Percentiles rank a stretch among this genome's conserved stretches.
Conservation (phyloP, 2,329 filamentous ascomycete species). For the Beauveria australis region DNA sequence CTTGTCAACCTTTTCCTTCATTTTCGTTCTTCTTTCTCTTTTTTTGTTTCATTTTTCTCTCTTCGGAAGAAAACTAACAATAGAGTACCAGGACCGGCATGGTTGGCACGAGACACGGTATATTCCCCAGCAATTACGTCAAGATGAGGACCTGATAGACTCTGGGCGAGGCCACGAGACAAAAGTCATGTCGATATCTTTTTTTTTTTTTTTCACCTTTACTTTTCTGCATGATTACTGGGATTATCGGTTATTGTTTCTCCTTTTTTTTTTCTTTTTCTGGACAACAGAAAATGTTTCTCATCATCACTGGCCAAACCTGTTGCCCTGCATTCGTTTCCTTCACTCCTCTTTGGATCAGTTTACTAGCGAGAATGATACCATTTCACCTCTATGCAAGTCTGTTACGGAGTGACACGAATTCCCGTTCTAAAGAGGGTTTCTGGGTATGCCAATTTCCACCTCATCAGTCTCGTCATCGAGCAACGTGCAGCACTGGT, state of each 20-base stretch:
- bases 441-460: no score
- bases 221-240: not conserved
- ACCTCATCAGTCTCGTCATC: no score
- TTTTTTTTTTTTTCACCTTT: not conserved
- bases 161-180: not conserved
- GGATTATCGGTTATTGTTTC: not conserved
- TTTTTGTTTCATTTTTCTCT: not conserved
- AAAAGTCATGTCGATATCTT: not conserved
- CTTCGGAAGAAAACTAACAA: slow-evolving; percentile 3
- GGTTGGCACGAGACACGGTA: slow-evolving; percentile 76
- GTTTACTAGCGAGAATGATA: slow-evolving; percentile 8
- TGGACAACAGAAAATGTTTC: not conserved
- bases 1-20: not conserved
- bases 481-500: no score
- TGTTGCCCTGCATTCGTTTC: not conserved
- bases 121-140: slow-evolving; percentile 81
- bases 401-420: no score
- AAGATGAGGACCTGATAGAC: slow-evolving; percentile 38
- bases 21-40: not conserved
- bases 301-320: not conserved
- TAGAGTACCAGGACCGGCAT: slow-evolving; percentile 63
- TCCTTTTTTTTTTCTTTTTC: not conserved
- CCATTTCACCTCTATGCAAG: not conserved
- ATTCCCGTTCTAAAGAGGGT: no score
- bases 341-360: not conserved